phyloP scores from a whole-genome alignment of 371 early-diverging fungal species.

The Smittium culicis region DNA sequence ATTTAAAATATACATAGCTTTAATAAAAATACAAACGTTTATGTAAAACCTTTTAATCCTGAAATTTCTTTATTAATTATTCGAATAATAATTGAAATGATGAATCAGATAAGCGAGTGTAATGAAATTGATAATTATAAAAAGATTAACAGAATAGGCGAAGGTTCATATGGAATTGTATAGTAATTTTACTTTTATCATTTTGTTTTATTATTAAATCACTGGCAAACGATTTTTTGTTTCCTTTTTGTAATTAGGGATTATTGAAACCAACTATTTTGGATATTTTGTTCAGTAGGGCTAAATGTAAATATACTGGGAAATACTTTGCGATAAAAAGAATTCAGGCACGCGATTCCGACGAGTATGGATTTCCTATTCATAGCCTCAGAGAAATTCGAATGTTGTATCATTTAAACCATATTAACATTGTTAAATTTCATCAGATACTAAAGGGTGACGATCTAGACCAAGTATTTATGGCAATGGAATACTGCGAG shows the following conservation, averaged over 20 bases:
- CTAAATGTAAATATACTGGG: conserved; percentile 41
- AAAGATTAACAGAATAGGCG: conserved; percentile 47
- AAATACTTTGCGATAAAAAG: conserved; percentile 73
- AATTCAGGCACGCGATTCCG: conserved; percentile 64
- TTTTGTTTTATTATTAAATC: background rate
- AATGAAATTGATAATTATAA: conserved; percentile 48
- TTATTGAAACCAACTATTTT: background rate
- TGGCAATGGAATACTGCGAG: conserved; percentile 65
- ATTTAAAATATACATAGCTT: no score
- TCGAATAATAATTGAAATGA: no score
- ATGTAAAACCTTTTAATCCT: no score
- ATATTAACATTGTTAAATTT: conserved; percentile 73
- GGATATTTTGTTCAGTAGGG: conserved; percentile 31
- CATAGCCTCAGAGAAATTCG: conserved; percentile 80
- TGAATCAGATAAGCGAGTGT: conserved; percentile 19
- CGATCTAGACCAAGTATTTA: conserved; percentile 44
- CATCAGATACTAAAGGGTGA: conserved; percentile 54
- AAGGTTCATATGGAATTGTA: conserved; percentile 74
- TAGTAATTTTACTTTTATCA: conserved; percentile 36
- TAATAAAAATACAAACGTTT: no score
- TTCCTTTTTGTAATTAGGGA: no score
- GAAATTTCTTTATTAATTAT: no score
- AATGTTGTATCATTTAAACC: conserved; percentile 61
- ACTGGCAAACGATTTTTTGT: no score
- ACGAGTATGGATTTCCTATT: conserved; percentile 49